Evolutionary conservation across 305 asterid genomes (phyloP).

Genomic region (Nicotiana rustica): DNA sequence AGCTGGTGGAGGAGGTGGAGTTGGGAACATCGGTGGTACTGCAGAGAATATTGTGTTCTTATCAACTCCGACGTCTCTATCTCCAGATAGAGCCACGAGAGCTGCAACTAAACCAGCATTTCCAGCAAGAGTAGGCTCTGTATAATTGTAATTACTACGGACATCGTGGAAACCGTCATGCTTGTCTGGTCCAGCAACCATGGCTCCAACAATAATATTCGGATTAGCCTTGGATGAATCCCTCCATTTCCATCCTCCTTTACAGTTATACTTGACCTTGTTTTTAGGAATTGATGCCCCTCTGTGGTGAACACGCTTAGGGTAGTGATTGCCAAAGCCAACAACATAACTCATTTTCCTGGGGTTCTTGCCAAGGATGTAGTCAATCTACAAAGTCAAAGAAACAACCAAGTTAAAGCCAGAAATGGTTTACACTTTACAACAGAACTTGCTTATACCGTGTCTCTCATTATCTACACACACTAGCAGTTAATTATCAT

Average conservation of each 20-base stretch:
- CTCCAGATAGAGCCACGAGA: conserved; percentile 94
- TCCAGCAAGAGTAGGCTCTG: conserved; percentile 96
- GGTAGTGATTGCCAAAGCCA: conserved; percentile 83
- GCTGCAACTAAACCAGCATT: conserved; percentile 98
- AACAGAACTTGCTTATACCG: not conserved
- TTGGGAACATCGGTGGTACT: conserved; percentile 95
- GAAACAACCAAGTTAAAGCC: conserved; percentile 17
- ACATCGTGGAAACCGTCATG: conserved; percentile 84
- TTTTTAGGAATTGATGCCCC: conserved; percentile 95
- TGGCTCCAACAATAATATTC: conserved; percentile 76
- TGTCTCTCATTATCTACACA: not conserved
- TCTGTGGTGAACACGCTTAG: conserved; percentile 93
- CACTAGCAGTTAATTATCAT: not conserved
- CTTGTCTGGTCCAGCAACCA: conserved; percentile 99
- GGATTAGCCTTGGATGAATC: conserved; percentile 84
- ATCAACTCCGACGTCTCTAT: conserved; percentile 55
- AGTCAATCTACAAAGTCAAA: conserved; percentile 62
- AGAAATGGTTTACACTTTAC: not conserved
- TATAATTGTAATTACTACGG: conserved; percentile 83
- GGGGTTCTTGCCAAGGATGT: conserved; percentile 93
- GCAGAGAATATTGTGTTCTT: conserved; percentile 95
- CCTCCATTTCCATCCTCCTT: conserved; percentile 96
- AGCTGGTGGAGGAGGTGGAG: conserved; percentile 98
- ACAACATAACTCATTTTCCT: conserved; percentile 95
- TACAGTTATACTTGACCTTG: conserved; percentile 76